Evolutionary conservation across 495 filamentous ascomycete species (phyloP).

Genomic region (Choiromyces venosus): DNA sequence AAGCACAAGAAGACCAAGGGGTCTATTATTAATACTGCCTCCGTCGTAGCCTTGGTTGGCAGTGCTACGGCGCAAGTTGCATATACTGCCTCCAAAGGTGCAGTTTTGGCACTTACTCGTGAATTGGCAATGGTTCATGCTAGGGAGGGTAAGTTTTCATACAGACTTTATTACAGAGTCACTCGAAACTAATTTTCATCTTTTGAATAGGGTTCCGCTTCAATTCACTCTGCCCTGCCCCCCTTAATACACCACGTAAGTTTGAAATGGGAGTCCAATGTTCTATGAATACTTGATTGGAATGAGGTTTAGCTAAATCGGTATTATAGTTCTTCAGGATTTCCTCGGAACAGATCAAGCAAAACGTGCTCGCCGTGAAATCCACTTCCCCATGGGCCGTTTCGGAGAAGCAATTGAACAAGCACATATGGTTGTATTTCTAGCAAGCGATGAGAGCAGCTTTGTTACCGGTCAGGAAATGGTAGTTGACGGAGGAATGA

Average conservation of each 20-base stretch:
- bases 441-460: conserved; percentile 89
- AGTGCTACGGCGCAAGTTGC: conserved; percentile 92
- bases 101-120: conserved; percentile 78
- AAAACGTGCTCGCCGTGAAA: conserved; percentile 79
- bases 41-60: conserved; percentile 85
- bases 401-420: conserved; percentile 96
- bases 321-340: conserved; percentile 67
- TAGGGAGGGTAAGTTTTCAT: conserved; percentile 55
- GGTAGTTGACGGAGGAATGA: conserved; percentile 95
- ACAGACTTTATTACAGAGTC: neutral
- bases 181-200: conserved; percentile 3
- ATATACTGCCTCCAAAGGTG: conserved; percentile 93
- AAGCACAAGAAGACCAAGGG: conserved; percentile 68
- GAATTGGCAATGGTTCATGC: conserved; percentile 81
- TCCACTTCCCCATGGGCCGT: conserved; percentile 91
- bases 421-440: conserved; percentile 86
- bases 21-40: conserved; percentile 91
- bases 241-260: conserved; percentile 64
- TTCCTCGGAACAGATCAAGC: conserved; percentile 85
- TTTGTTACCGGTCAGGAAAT: conserved; percentile 93
- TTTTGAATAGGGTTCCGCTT: conserved; percentile 57
- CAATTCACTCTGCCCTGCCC: conserved; percentile 87
- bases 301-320: conserved; percentile 13
- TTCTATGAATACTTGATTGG: neutral
- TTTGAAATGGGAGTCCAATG: neutral